Percentiles rank a stretch among this genome's conserved stretches.
Conservation (phyloP, 208 protist genomes). For the Leishmania lainsoni region DNA sequence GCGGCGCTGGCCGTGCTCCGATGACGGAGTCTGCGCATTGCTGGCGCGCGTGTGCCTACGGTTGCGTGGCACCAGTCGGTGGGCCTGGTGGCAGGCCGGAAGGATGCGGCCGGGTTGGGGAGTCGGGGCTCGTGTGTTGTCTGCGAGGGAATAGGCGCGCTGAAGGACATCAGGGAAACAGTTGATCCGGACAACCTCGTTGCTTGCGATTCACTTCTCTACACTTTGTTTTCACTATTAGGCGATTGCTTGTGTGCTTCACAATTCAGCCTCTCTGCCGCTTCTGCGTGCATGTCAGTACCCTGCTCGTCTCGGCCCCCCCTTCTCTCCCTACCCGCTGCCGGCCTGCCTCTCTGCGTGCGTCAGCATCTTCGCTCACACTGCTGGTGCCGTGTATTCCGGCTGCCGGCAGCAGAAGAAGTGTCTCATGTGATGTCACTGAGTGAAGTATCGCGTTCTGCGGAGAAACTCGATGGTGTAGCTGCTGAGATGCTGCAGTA, state of each 20-base stretch:
- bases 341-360: background rate
- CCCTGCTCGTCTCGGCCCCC: background rate
- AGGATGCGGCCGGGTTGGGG: background rate
- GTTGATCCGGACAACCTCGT: background rate
- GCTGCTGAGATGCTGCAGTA: background rate
- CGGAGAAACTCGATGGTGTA: background rate
- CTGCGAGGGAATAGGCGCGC: background rate
- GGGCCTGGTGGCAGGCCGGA: background rate
- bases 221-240: background rate
- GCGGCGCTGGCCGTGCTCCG: background rate
- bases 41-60: background rate
- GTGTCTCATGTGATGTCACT: background rate
- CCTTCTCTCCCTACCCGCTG: background rate
- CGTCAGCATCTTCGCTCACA: background rate
- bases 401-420: background rate
- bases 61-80: background rate
- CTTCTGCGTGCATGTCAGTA: background rate
- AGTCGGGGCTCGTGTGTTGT: background rate
- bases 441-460: background rate
- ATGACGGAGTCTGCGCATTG: background rate
- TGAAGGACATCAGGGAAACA: background rate
- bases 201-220: background rate
- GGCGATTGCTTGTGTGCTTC: background rate
- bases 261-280: background rate
- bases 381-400: background rate